A percentile compares a stretch with the other conserved stretches of the same genome.
Conservation (phyloP, 169 alveolate genomes). For the Eimeria zaria region DNA sequence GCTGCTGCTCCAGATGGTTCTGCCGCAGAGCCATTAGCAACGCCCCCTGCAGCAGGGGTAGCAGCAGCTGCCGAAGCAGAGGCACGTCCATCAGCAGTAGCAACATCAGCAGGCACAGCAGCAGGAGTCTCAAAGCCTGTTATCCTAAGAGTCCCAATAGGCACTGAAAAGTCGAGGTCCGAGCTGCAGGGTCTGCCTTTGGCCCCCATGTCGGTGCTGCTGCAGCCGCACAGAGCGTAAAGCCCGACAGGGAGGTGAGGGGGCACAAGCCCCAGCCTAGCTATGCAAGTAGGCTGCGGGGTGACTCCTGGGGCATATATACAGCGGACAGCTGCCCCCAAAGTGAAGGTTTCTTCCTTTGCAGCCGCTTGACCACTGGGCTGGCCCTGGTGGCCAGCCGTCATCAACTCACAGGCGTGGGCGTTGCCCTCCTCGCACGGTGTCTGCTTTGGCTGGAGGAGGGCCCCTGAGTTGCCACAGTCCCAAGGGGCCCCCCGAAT, state of each 20-base stretch:
- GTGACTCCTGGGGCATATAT: conserved; percentile 52
- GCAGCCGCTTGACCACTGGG: not conserved
- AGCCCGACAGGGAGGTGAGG: conserved; percentile 37
- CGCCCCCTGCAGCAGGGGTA: not conserved
- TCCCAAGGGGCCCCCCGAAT: conserved; percentile 31
- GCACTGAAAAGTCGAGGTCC: conserved; percentile 77
- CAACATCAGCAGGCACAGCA: not conserved
- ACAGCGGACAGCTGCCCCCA: conserved; percentile 37
- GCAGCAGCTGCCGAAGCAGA: not conserved
- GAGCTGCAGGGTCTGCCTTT: conserved; percentile 69
- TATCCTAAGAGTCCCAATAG: conserved; percentile 54
- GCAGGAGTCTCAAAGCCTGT: conserved; percentile 64
- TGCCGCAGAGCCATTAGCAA: not conserved
- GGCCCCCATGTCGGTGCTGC: conserved; percentile 78
- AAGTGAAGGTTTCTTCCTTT: not conserved
- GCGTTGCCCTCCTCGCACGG: not conserved
- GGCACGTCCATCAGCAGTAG: not conserved
- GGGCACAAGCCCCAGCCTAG: conserved; percentile 54
- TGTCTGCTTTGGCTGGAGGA: not conserved
- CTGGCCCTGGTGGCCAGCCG: conserved; percentile 30
- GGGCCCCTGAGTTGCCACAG: conserved; percentile 11
- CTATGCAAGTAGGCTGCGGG: conserved; percentile 51
- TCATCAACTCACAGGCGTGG: conserved; percentile 11
- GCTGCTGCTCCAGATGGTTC: conserved; percentile 17
- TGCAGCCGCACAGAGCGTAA: conserved; percentile 84